These are phyloP conservation scores for Penicillium sp. DNA, from an alignment of 2,329 filamentous ascomycete genomes.

Conservation along the genomic window DNA sequence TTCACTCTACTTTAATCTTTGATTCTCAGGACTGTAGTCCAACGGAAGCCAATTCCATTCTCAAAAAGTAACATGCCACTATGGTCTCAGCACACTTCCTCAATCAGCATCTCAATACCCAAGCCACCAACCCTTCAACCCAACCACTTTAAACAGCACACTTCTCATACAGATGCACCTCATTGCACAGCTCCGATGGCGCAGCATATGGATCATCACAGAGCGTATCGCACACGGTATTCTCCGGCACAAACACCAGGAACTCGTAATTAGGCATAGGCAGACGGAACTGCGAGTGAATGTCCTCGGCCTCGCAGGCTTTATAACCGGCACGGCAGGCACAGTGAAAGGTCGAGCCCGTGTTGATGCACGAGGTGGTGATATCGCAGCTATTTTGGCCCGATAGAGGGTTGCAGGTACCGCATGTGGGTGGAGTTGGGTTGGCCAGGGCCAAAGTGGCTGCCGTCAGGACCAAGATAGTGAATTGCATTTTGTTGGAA, in stretches of 20 bases:
- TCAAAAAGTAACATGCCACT: constrained; percentile 6
- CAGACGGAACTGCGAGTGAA: constrained; percentile 36
- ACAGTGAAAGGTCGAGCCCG: constrained; percentile 39
- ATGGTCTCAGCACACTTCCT: neutral
- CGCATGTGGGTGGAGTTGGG: constrained; percentile 26
- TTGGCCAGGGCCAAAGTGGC: constrained; percentile 22
- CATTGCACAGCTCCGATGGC: constrained; percentile 32
- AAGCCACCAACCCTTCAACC: neutral
- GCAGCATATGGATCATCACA: constrained; percentile 33
- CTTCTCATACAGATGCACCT: constrained; percentile 30
- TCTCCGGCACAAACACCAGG: constrained; percentile 37
- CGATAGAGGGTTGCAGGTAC: constrained; percentile 40
- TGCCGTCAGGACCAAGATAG: constrained; percentile 24
- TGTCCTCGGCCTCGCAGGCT: constrained; percentile 28
- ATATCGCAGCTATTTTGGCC: constrained; percentile 41
- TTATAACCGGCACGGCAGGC: constrained; percentile 43
- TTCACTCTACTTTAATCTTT: neutral
- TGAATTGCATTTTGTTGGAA: constrained; percentile 27
- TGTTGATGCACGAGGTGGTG: constrained; percentile 45
- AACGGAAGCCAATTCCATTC: neutral
- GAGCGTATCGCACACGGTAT: constrained; percentile 34
- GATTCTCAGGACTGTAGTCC: neutral
- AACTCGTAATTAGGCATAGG: constrained; percentile 38
- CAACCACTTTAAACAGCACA: constrained; percentile 25
- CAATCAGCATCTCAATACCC: neutral